These are phyloP conservation scores for Fusarium fujikuroi DNA, from an alignment of 2,329 filamentous ascomycete species.

Conservation along the genomic window DNA sequence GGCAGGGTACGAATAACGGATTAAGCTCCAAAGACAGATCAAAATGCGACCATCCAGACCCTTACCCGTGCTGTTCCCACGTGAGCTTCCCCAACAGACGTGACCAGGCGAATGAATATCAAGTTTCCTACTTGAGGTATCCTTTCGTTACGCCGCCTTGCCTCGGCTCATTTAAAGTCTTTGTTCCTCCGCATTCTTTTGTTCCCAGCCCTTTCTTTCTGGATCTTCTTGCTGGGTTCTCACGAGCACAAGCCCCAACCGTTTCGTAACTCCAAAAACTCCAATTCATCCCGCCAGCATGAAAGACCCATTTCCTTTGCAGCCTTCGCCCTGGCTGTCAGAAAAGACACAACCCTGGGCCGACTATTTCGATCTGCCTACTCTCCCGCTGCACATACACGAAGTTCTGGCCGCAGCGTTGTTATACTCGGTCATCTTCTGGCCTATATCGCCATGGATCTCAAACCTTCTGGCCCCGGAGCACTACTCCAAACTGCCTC, in stretches of 20 bases:
- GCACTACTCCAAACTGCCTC: constrained; percentile 71
- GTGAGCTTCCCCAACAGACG: constrained; percentile 43
- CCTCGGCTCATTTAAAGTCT: constrained; percentile 5
- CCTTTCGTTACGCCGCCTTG: constrained; percentile 12
- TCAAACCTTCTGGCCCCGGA: constrained; percentile 71
- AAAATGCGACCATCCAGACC: constrained; percentile 18
- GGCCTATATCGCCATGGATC: constrained; percentile 72
- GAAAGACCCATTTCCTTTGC: constrained; percentile 78
- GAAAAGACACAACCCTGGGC: constrained; percentile 71
- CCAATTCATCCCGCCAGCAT: constrained; percentile 56
- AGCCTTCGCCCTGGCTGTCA: constrained; percentile 67
- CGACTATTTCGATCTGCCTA: constrained; percentile 68
- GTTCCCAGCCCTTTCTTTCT: background rate
- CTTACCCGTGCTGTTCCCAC: constrained; percentile 37
- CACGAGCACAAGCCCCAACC: background rate
- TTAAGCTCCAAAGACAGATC: constrained; percentile 14
- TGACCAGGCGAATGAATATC: constrained; percentile 13
- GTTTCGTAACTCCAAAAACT: background rate
- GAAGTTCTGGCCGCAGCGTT: constrained; percentile 75
- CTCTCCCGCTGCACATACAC: constrained; percentile 80
- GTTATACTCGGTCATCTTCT: constrained; percentile 76
- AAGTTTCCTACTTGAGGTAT: background rate
- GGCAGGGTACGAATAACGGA: background rate
- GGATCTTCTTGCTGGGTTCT: background rate
- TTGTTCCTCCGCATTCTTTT: background rate